Base-by-base conservation (phyloP, 306 rosid species). In the Prunus kanzakura region DNA sequence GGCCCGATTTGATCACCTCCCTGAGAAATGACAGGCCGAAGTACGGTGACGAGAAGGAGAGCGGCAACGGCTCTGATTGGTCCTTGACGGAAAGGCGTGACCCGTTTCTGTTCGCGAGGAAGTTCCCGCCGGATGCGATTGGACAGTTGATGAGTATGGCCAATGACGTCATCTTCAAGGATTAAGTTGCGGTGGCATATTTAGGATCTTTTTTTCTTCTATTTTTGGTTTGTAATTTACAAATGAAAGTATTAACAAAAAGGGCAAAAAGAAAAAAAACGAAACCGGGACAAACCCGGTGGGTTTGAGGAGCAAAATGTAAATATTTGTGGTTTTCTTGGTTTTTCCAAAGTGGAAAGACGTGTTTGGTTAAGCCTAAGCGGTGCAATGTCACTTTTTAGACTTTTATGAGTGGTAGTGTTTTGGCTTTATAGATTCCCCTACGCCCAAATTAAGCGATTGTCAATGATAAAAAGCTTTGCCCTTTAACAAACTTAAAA, bases 71-170 rank as follows among this genome's bases (percentile, higher is more conserved):
- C 49, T 72, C 71, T 0, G 78, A 79, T 65, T 81, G 72, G 77
- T 43, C 55, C 2, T 68, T 67, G 50, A 52, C 22, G 1, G 47
- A 72, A 60, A 69, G 82, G 27, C 74, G 4, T 7, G 85, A 91
- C 30, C 90, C 94, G 0, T 91, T 89, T 64, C 27, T 89, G 76
- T 91, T 91, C n/a, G 92, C 94, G 3, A 86, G 97, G 66, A 91
- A 91, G 71, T 84, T 89, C 63, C 49, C 81, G 0, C 66, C 85
- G 20, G 90, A 86, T 1, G 54, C 94, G 0, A 19, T 88, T 16
- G 55, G 64, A 61, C 79, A 86, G 78, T 77, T 91, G 89, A 83
- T 89, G 91, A 77, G 71, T 16, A 69, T 91, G 22, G 88, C 90
- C 0, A 20, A 19, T 25, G 84, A 77, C 64, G 87, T 85, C 75